Base-by-base conservation (phyloP, 139 green algal genomes). In the Chlorokybus atmophyticus region DNA sequence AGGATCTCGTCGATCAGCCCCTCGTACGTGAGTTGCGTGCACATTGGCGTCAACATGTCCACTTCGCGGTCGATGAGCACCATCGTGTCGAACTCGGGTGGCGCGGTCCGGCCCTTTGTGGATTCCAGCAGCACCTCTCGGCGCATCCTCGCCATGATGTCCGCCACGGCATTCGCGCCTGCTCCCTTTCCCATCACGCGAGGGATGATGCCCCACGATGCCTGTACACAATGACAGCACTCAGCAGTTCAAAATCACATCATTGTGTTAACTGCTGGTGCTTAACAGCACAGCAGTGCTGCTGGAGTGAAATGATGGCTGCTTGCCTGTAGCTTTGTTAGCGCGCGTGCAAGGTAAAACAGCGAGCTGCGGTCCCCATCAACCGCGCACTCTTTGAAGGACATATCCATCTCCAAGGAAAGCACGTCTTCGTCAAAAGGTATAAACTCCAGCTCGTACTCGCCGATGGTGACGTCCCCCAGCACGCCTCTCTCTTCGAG, bases 11-110 rank as follows among this genome's bases (percentile, higher is more conserved):
- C 89, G 0, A 95, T 69, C 28, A 96, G 74, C 3, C 89, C 89
- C 61, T 96, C 89, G 62, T 95, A 95, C 1, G 89, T 97, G 32
- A 96, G 70, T 73, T 94, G 87, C 2, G 84, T 94, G 74, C 83
- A 83, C 68, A 94, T 70, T 4, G 89, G 85, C 0, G 87, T 94
- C 0, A 93, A 39, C 21, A 82, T 40, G 59, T 97, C 89, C 21
- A 93, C 81, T 14, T 75, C 75, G 0, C 88, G 76, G 57, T 94
- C 87, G 4, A 95, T 32, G 21, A 94, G 68, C 7, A 94, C 60
- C 5, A 84, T 27, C 1, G 49, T 55, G 57, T 84, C 73, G 6
- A 87, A 67, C 17, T 57, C 10, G 7, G 50, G 50, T 14, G 50
- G 5, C 7, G n/a, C n/a, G n/a, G n/a, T n/a, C n/a, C n/a, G n/a